Evolutionary conservation across 345 rosid species (phyloP).

Genomic region (Citrus australasica): DNA sequence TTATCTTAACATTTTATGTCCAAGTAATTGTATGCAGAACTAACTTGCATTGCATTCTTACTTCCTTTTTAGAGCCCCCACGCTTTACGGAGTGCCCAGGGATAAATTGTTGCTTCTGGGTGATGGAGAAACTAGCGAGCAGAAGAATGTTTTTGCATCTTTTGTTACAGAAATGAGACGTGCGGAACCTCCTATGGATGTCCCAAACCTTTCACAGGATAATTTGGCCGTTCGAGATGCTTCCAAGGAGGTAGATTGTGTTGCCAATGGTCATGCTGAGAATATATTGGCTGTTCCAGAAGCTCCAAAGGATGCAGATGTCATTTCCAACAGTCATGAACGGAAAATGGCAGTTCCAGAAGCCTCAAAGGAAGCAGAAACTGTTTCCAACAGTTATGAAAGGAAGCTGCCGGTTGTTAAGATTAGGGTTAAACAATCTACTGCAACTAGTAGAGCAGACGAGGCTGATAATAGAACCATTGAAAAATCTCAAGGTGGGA

Average conservation of each 20-base stretch:
- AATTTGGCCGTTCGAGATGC: slow-evolving; percentile 37
- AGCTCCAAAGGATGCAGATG: slow-evolving; percentile 17
- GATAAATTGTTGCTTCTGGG: slow-evolving; percentile 52
- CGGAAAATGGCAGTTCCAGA: slow-evolving; percentile 16
- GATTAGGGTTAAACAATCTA: slow-evolving; percentile 67
- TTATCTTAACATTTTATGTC: not conserved
- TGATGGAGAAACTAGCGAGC: slow-evolving; percentile 63
- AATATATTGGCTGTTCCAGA: slow-evolving; percentile 17
- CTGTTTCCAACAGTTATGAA: slow-evolving; percentile 56
- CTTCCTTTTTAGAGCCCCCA: slow-evolving; percentile 63
- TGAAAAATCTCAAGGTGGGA: slow-evolving; percentile 64
- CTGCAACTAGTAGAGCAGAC: slow-evolving; percentile 64
- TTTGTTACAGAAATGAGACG: slow-evolving; percentile 40
- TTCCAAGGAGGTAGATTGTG: slow-evolving; percentile 19
- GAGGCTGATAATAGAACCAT: slow-evolving; percentile 65
- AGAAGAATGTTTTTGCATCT: slow-evolving; percentile 44
- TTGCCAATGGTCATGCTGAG: slow-evolving; percentile 5
- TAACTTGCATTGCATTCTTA: not conserved
- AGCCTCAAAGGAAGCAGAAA: slow-evolving; percentile 43
- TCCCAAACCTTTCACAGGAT: slow-evolving; percentile 25
- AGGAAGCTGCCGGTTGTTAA: slow-evolving; percentile 56
- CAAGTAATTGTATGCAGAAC: not conserved
- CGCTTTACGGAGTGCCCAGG: slow-evolving; percentile 79
- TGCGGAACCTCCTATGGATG: slow-evolving; percentile 41
- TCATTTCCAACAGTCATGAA: slow-evolving; percentile 18